Base-by-base conservation (phyloP, 768 basidiomycete genomes). In the Chalciporus chontae region DNA sequence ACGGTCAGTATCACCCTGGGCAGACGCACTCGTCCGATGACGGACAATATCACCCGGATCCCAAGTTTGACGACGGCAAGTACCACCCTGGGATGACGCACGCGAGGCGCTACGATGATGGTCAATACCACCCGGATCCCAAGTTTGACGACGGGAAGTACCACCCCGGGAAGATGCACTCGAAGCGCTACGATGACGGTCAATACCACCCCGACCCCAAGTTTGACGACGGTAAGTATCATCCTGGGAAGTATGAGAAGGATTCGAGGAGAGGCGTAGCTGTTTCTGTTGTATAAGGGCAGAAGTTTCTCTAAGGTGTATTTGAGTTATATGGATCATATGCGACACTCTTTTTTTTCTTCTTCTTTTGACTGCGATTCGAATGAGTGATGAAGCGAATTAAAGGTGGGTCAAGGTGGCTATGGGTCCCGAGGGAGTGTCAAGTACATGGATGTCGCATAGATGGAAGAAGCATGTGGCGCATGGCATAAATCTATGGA, bases 281-380 rank as follows among this genome's bases (percentile, higher is more conserved):
- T 26, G 23, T 14, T 1, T 8, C 21, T 34, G 32, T 19, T 43
- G 37, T 29, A 9, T 56, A 49, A 27, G 3, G 18, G 11, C 42
- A 29, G 21, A 34, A 32, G 14, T 31, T 23, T 10, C 36, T 44
- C 42, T 43, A 41, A 46, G 48, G 48, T 18, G 29, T 41, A 32
- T 47, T 44, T 48, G 34, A 36, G 34, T 44, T 18, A 11, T 48
- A 51, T 50, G 34, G 47, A 18, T 43, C 50, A 40, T 51, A 26
- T 44, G 49, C 24, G 13, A 45, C 48, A 43, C 48, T 62, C 60
- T 38, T 53, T 49, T 36, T 51, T 62, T 56, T 38, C 51, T 49
- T 34, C n/a, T 51, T 62, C 60, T 38, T 53, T 49, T 34, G 32
- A 34, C 7, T 34, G 32, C 32, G 32, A 34, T n/a, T 34, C 3